Conservation (phyloP, 371 early-diverging fungal species). For the Nematocida displodere region DNA sequence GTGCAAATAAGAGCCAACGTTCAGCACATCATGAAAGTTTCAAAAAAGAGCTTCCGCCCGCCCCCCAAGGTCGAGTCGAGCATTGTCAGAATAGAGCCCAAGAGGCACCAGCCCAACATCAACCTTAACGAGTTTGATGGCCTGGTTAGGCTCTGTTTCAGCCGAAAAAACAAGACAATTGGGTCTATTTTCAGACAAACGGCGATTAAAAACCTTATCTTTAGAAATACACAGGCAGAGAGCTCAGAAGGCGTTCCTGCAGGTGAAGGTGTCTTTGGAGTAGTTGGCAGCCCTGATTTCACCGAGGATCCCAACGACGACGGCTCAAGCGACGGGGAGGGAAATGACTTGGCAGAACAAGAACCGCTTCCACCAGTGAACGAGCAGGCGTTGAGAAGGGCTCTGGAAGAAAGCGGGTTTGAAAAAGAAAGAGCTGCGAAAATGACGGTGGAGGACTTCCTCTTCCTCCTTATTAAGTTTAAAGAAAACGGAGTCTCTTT, state of each 20-base stretch:
- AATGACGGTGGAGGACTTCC: constrained; percentile 80
- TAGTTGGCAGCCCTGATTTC: neutral
- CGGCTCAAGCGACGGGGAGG: constrained; percentile 68
- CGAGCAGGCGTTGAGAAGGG: constrained; percentile 36
- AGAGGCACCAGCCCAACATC: constrained; percentile 81
- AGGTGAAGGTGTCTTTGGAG: too few species aligned
- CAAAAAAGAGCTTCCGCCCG: constrained; percentile 93
- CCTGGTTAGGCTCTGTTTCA: constrained; percentile 82
- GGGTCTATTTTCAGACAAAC: constrained; percentile 80
- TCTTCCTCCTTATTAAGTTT: constrained; percentile 65
- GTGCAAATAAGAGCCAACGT: constrained; percentile 91
- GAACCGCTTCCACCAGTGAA: constrained; percentile 8
- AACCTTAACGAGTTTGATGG: constrained; percentile 94
- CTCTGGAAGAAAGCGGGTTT: constrained; percentile 58
- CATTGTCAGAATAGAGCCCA: constrained; percentile 86
- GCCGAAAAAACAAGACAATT: constrained; percentile 89
- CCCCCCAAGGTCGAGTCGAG: constrained; percentile 93
- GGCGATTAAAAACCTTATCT: constrained; percentile 28
- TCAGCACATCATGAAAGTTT: constrained; percentile 85
- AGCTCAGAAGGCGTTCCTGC: too few species aligned
- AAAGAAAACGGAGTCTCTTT: constrained; percentile 61
- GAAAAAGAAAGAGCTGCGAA: constrained; percentile 76
- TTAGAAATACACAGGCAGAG: constrained; percentile 1
- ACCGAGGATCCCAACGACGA: constrained; percentile 9
- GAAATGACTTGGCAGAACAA: constrained; percentile 72